Conservation (phyloP, 768 basidiomycete genomes). For the Suillus subalutaceus region DNA sequence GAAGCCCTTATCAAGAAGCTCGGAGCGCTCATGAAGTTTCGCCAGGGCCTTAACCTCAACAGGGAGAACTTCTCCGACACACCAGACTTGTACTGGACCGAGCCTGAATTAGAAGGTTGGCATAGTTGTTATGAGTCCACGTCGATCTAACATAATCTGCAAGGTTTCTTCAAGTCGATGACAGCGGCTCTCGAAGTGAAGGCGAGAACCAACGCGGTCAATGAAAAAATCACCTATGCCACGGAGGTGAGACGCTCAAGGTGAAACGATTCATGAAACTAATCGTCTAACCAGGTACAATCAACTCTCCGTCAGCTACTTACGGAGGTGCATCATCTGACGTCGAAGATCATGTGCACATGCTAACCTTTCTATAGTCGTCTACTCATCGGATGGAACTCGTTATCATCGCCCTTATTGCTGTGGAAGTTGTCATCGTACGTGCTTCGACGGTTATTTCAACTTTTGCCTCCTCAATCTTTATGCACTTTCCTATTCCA, state of each 20-base stretch:
- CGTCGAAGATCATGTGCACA: not conserved
- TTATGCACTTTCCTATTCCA: slow-evolving; percentile 27
- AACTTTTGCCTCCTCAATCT: not conserved
- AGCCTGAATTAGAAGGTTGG: slow-evolving; percentile 85
- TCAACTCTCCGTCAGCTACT: slow-evolving; percentile 86
- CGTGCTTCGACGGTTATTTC: slow-evolving; percentile 25
- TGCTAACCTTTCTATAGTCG: slow-evolving; percentile 50
- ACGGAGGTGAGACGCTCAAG: slow-evolving; percentile 56
- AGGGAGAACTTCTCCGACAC: slow-evolving; percentile 87
- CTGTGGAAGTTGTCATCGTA: slow-evolving; percentile 93
- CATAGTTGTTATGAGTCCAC: not conserved
- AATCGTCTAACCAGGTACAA: slow-evolving; percentile 57
- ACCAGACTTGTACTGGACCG: slow-evolving; percentile 94
- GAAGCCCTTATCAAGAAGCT: slow-evolving; percentile 89
- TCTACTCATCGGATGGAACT: slow-evolving; percentile 92
- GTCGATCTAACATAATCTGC: not conserved
- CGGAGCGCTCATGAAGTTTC: slow-evolving; percentile 87
- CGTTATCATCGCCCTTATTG: slow-evolving; percentile 92
- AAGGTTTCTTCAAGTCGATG: slow-evolving; percentile 84
- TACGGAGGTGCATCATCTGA: slow-evolving; percentile 59
- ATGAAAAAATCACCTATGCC: slow-evolving; percentile 92
- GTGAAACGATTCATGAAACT: not conserved
- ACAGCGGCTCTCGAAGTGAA: slow-evolving; percentile 87
- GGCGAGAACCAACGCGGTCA: slow-evolving; percentile 76
- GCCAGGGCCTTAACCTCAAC: slow-evolving; percentile 90